Evolutionary conservation across 345 rosid genomes (phyloP).

Genomic region (Cardamine resedifolia): DNA sequence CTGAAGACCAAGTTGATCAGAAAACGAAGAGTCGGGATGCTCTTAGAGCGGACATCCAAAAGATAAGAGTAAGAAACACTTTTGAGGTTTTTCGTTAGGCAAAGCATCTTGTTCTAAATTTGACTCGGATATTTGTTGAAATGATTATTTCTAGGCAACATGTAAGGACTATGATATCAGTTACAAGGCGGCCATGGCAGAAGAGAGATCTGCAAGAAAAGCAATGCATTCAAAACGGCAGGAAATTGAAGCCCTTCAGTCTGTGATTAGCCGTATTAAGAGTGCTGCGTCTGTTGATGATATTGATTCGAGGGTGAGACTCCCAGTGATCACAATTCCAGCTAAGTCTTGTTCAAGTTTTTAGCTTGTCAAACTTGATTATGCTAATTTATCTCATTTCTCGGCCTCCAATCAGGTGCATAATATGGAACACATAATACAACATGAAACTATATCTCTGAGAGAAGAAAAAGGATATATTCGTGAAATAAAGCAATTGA

Average conservation of each 20-base stretch:
- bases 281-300: slow-evolving; percentile 55
- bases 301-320: slow-evolving; percentile 59
- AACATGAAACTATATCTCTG: slow-evolving; percentile 67
- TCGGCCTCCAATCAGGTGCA: slow-evolving; percentile 52
- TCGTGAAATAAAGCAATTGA: slow-evolving; percentile 69
- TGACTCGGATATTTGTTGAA: slow-evolving; percentile 23
- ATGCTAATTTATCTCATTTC: slow-evolving; percentile 25
- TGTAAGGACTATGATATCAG: slow-evolving; percentile 44
- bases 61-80: slow-evolving; percentile 45
- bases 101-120: slow-evolving; percentile 25
- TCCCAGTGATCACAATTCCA: slow-evolving; percentile 3
- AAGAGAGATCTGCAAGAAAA: slow-evolving; percentile 64
- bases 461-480: slow-evolving; percentile 74
- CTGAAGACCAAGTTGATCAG: slow-evolving; percentile 56
- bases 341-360: slow-evolving; percentile 10
- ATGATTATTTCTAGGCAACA: slow-evolving; percentile 45
- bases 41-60: slow-evolving; percentile 52
- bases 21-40: slow-evolving; percentile 66
- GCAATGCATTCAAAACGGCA: slow-evolving; percentile 56
- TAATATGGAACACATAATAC: slow-evolving; percentile 62
- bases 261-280: slow-evolving; percentile 50
- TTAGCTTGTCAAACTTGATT: slow-evolving; percentile 9
- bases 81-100: not conserved
- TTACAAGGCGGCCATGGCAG: slow-evolving; percentile 47
- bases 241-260: slow-evolving; percentile 67